Base-by-base conservation (phyloP, 1,284 basidiomycete species). In the Pseudozyma flocculosa region DNA sequence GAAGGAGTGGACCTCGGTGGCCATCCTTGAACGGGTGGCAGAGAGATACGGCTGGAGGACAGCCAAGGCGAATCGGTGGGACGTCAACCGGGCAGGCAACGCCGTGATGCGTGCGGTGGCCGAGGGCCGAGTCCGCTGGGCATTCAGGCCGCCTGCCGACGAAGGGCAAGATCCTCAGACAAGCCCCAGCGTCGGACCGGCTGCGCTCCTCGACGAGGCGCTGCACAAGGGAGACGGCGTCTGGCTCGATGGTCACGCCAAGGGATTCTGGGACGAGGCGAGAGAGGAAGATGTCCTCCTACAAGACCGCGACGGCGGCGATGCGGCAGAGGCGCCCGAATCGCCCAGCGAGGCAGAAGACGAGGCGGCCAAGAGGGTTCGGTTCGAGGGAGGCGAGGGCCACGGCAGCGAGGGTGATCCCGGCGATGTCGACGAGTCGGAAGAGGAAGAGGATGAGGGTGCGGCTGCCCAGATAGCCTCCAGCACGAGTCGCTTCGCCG, bases 11-110 rank as follows among this genome's bases (percentile, higher is more conserved):
- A 90, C 88, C 1, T 85, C 88, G 10, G 87, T 88, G 79, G 87
- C 88, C 64, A 82, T 95, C 39, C 82, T 94, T 57, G 86, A 84
- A 10, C 85, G 86, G 2, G 88, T 88, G 75, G 90, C 92, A 0
- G 77, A 84, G 45, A 81, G 84, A 63, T 89, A 88, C 71, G 87
- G 87, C 22, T 73, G 64, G 51, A 54, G 92, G 36, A 95, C 92
- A 40, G 92, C 92, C 11, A 89, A 91, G 78, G 88, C 89, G 17
- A 91, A 90, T 7, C 79, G 92, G 52, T 88, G 90, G 9, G 92
- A 95, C 80, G 81, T 88, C 18, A 88, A 90, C 73, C 84, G 92
- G 42, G 90, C 91, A 1, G 92, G 90, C 18, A 92, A 94, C 74
- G 84, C 86, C 21, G 87, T 86, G 11, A 61, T 68, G 50, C 69